Conservation (phyloP, 106 monocot genomes). For the Platanthera zijinensis region DNA sequence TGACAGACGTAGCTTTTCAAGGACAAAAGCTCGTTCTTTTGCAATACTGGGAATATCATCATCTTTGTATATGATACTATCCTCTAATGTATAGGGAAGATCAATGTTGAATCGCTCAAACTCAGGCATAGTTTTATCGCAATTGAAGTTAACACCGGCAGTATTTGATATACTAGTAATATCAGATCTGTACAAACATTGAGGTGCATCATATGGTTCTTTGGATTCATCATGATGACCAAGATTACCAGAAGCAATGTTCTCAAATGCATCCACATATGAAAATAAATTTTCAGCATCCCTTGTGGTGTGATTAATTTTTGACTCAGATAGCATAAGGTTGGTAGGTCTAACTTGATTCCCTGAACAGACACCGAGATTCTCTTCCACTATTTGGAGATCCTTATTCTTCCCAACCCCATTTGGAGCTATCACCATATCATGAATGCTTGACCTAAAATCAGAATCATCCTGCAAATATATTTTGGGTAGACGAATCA, state of each 20-base stretch:
- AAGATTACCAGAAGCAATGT: neutral
- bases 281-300: neutral
- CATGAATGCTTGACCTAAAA: conserved; percentile 7
- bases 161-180: neutral
- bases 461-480: conserved; percentile 20
- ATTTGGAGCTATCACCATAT: conserved; percentile 3
- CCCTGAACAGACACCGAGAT: neutral
- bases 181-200: conserved; percentile 10
- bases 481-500: neutral
- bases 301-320: neutral
- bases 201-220: conserved; percentile 5
- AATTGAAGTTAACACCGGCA: conserved; percentile 4
- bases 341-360: neutral
- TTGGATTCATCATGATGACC: conserved; percentile 5
- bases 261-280: neutral
- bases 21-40: conserved; percentile 24
- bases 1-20: conserved; percentile 29
- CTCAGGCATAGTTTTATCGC: conserved; percentile 30
- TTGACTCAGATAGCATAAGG: neutral
- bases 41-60: conserved; percentile 23
- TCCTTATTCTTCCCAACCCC: neutral
- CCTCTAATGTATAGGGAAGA: conserved; percentile 8
- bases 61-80: conserved; percentile 9
- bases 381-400: neutral
- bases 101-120: conserved; percentile 42